phyloP scores from a whole-genome alignment of 1,139 yeast species.

The Candida freyschussii region DNA sequence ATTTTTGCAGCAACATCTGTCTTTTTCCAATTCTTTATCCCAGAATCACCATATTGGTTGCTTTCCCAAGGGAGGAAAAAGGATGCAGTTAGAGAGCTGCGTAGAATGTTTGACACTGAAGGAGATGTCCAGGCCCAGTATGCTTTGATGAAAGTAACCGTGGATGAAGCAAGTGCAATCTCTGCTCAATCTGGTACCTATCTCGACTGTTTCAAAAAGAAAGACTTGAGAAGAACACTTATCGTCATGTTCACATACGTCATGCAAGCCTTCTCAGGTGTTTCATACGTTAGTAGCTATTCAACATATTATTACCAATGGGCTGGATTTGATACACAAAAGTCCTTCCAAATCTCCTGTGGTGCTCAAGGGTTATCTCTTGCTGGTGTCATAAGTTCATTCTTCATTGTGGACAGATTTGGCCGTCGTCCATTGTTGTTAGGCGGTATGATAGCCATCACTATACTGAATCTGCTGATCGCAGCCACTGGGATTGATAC shows the following conservation, averaged over 20 bases:
- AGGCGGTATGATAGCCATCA: conserved; percentile 30
- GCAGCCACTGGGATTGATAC: conserved; percentile 29
- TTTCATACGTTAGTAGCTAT: conserved; percentile 43
- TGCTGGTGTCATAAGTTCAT: conserved; percentile 27
- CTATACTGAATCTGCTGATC: conserved; percentile 29
- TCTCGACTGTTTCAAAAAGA: conserved; percentile 42
- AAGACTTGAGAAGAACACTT: conserved; percentile 45
- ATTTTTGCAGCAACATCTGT: conserved; percentile 25
- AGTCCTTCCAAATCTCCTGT: conserved; percentile 28
- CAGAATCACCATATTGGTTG: conserved; percentile 16
- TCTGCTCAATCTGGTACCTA: conserved; percentile 26
- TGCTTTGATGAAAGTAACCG: conserved; percentile 25
- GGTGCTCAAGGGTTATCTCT: conserved; percentile 31
- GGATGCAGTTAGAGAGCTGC: conserved; percentile 15
- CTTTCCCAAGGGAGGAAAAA: conserved; percentile 9
- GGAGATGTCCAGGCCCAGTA: conserved; percentile 24
- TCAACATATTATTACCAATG: conserved; percentile 33
- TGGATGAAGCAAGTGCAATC: conserved; percentile 26
- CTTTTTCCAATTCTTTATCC: conserved; percentile 12
- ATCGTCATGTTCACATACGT: conserved; percentile 42
- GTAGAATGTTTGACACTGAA: conserved; percentile 18
- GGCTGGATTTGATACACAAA: conserved; percentile 28
- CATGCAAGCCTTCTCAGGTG: conserved; percentile 45
- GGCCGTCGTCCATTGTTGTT: conserved; percentile 32
- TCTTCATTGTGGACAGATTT: conserved; percentile 24